Conservation (phyloP, 345 rosid species). For the Heritiera littoralis region DNA sequence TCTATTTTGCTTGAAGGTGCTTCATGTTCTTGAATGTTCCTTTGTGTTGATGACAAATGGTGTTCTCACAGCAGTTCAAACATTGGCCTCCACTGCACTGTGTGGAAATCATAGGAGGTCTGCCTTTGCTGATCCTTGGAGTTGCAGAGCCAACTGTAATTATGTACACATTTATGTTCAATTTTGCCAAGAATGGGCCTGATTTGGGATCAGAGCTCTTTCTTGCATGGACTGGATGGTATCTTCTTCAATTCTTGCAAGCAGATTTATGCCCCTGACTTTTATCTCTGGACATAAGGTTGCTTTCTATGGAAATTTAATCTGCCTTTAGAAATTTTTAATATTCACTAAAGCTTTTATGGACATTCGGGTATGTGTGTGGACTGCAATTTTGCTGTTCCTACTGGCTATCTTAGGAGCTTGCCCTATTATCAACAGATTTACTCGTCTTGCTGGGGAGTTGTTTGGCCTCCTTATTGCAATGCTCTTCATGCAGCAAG, state of each 20-base stretch:
- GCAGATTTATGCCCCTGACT: conserved; percentile 16
- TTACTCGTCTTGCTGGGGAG: conserved; percentile 91
- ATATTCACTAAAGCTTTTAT: background rate
- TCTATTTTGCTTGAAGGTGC: background rate
- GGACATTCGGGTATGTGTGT: conserved; percentile 71
- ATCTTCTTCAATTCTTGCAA: conserved; percentile 19
- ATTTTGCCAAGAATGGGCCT: conserved; percentile 70
- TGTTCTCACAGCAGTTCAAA: conserved; percentile 82
- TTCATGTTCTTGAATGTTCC: background rate
- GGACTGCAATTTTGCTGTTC: conserved; percentile 90
- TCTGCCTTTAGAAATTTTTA: background rate
- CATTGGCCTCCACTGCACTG: conserved; percentile 87
- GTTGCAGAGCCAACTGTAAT: conserved; percentile 98
- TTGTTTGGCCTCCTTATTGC: conserved; percentile 91
- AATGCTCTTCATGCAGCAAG: conserved; percentile 93
- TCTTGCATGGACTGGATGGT: conserved; percentile 97
- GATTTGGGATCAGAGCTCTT: conserved; percentile 81
- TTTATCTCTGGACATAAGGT: conserved; percentile 11
- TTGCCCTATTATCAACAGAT: conserved; percentile 87
- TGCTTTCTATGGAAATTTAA: background rate
- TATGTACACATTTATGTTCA: conserved; percentile 97
- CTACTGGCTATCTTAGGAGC: conserved; percentile 84
- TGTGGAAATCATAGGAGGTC: conserved; percentile 90
- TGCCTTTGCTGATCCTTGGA: conserved; percentile 88
- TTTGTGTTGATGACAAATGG: conserved; percentile 57